Percentiles rank a stretch among this genome's conserved stretches.
phyloP scores from a whole-genome alignment of 2,329 filamentous ascomycete genomes.

The Monosporascus sp. region DNA sequence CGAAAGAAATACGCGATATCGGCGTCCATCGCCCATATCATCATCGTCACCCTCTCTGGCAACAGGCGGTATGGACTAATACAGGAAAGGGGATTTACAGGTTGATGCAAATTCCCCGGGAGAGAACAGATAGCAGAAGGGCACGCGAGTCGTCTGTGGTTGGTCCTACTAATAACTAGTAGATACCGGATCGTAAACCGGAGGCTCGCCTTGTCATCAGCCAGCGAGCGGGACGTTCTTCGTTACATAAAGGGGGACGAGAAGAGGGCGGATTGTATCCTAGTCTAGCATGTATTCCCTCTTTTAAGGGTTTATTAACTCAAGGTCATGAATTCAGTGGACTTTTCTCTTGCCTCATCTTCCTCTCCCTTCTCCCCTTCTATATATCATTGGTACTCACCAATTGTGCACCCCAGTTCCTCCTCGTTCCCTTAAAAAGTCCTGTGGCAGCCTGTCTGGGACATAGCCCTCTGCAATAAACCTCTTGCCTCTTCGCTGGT shows the following conservation, averaged over 20 bases:
- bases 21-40: too few relatives aligned
- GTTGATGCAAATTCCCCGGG: not conserved
- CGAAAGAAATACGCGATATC: not conserved
- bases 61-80: not conserved
- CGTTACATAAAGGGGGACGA: not conserved
- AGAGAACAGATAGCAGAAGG: not conserved
- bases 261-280: not conserved
- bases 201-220: not conserved
- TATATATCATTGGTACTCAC: not conserved
- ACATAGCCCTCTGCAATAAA: too few relatives aligned
- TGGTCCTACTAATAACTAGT: not conserved
- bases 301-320: conserved; percentile 9
- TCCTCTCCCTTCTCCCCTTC: not conserved
- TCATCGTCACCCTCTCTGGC: not conserved
- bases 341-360: not conserved
- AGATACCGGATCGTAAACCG: not conserved
- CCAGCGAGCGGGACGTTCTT: not conserved
- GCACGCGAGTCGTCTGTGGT: not conserved
- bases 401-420: too few relatives aligned
- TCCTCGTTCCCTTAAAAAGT: too few relatives aligned
- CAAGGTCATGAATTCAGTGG: conserved; percentile 1
- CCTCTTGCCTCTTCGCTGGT: too few relatives aligned
- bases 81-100: not conserved
- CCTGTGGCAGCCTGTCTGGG: too few relatives aligned
- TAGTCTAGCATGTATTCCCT: conserved; percentile 19